Base-by-base conservation (phyloP, 768 basidiomycete species). In the Rhodotorula paludigena region DNA sequence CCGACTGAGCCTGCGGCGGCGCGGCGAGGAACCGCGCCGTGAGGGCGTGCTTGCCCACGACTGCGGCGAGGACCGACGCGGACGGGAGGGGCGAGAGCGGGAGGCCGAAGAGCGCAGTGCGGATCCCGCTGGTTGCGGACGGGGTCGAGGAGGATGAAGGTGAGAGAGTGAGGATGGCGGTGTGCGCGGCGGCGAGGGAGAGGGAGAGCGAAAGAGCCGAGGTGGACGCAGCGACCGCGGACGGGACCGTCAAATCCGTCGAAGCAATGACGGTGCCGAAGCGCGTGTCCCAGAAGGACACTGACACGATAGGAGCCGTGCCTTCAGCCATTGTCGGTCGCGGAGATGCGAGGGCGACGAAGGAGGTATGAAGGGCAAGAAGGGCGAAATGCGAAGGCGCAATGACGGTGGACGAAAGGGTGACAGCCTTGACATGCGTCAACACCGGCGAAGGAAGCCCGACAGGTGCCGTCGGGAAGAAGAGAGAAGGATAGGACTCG, bases 41-140 rank as follows among this genome's bases (percentile, higher is more conserved):
- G 61, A 73, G 65, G 4, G 64, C 42, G 47, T 73, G 68, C 53
- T 69, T 69, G 30, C 72, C 72, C 11, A 69, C 72, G 30, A 73
- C 68, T 14, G 62, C 72, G 28, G 72, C 72, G 54, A 73, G 72
- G 39, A 73, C 72, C 0, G 72, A 69, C 0, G 68, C n/a, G 16
- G 67, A 35, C 14, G 72, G 72, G 21, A 73, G 62, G 28, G 51
- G 16, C 11, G 66, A n/a, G 47, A 72, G 66, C 4, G 72, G 68
- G 23, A 69, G 45, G 38, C 42, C 63, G 55, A 66, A 73, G 44
- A 69, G 64, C 8, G 60, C 58, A 23, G 65, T 66, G n/a, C 67
- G 64, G 16, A 33, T 33, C 0, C 30, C 49, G 15, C 47, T 38
- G 12, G 54, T 49, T 8, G 52, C 9, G 15, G 57, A 55, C 20